Base-by-base conservation (phyloP, 2,329 filamentous ascomycete species). In the Chalaropsis thielavioides region DNA sequence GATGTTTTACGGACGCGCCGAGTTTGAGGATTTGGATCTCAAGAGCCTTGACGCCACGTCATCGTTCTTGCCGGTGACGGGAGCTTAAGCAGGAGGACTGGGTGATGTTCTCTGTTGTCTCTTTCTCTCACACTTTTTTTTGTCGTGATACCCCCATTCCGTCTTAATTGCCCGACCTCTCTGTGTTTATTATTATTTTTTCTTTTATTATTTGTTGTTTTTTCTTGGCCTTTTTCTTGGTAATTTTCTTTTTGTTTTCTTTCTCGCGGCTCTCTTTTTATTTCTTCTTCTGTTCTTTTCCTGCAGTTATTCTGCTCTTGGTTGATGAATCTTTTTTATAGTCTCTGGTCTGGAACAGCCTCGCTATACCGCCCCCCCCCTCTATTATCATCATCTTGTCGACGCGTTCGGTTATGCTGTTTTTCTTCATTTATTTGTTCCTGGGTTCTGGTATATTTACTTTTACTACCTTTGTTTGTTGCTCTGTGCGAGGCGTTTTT, bases 291-390 rank as follows among this genome's bases (percentile, higher is more conserved):
- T 54, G 19, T n/a, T 54, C 19, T 27, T 15, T 63, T 62, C 44
- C 22, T 46, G 44, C 22, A n/a, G 7, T 64, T n/a, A 4, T 49
- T 51, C 31, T 58, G 56, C n/a, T n/a, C 60, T 59, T 17, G 38
- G 8, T n/a, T 66, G 44, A 19, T 62, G n/a, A 15, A 43, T n/a
- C 11, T 64, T 65, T 59, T 58, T 62, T 22, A 22, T 40, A 61
- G 46, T 61, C 44, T 51, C 27, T 31, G 35, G 27, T 44, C 49
- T 56, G 44, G 56, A 59, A 24, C 11, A 24, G 24, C 27, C 44
- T 66, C 46, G 27, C 24, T 56, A 40, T 40, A 61, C 51, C 22
- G 60, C 38, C 46, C 31, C 19, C 5, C 61, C 35, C 38, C 62
- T 27, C 58, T 62, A 24, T 19, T 65, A 54, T 40, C 49, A 17